These are phyloP conservation scores for Coniochaeta sp. DNA, from an alignment of 2,329 filamentous ascomycete genomes.

Conservation along the genomic window DNA sequence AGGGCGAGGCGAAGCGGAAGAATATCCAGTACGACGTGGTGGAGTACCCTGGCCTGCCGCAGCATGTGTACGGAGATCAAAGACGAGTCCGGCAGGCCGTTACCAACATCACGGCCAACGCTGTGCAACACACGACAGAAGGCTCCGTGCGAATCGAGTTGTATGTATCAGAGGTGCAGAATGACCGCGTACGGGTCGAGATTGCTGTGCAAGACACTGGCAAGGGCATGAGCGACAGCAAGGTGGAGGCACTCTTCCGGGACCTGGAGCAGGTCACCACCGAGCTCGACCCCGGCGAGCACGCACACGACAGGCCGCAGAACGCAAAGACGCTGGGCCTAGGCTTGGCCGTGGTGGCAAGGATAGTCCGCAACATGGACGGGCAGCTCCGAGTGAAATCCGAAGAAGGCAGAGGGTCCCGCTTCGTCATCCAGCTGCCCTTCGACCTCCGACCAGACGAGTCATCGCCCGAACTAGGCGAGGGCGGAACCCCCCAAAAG, in stretches of 20 bases:
- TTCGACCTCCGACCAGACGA: conserved; percentile 56
- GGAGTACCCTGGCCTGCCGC: conserved; percentile 62
- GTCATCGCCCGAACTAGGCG: conserved; percentile 2
- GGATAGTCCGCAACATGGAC: conserved; percentile 84
- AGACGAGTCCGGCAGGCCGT: conserved; percentile 75
- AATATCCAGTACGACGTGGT: conserved; percentile 62
- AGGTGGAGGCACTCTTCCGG: conserved; percentile 48
- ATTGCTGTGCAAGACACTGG: conserved; percentile 63
- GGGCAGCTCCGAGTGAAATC: conserved; percentile 81
- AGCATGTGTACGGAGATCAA: conserved; percentile 69
- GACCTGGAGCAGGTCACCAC: conserved; percentile 52
- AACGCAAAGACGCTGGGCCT: conserved; percentile 55
- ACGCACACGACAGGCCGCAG: conserved; percentile 20
- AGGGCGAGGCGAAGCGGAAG: conserved; percentile 69
- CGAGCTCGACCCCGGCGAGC: conserved; percentile 27
- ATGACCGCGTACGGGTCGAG: conserved; percentile 59
- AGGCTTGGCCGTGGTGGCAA: conserved; percentile 80
- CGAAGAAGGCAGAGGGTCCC: conserved; percentile 72
- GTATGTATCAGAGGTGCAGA: conserved; percentile 49
- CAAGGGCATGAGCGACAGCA: conserved; percentile 41
- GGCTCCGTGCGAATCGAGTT: conserved; percentile 67
- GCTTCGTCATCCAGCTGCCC: conserved; percentile 73
- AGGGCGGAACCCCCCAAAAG: conserved; percentile 8
- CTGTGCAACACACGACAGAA: conserved; percentile 65
- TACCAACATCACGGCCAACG: conserved; percentile 78